Percentiles rank a stretch among this genome's conserved stretches.
Conservation (phyloP, 2,329 filamentous ascomycete genomes). For the Leptosphaerulina australis region DNA sequence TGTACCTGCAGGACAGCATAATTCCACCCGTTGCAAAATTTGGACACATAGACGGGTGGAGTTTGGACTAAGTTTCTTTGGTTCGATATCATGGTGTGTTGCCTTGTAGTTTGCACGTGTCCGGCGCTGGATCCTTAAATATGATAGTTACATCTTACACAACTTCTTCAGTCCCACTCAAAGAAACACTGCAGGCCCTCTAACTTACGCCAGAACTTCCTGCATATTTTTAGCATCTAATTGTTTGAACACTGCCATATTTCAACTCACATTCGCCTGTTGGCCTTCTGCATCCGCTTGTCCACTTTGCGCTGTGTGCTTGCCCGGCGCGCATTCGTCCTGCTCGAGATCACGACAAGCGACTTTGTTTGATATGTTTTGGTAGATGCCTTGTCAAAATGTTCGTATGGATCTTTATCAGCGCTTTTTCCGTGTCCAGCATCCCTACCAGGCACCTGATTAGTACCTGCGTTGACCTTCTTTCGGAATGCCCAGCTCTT, state of each 20-base stretch:
- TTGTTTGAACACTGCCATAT: no score
- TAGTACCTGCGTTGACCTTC: not conserved
- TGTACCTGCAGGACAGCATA: no score
- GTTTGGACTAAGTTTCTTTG: no score
- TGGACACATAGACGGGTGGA: no score
- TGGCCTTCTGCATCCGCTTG: not conserved
- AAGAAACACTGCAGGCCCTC: not conserved
- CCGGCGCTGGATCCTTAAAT: not conserved
- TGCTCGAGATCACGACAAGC: constrained; percentile 14
- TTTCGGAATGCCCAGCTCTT: constrained; percentile 14
- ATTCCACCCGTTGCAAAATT: no score
- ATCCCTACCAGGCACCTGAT: not conserved
- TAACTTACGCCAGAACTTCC: constrained; percentile 2
- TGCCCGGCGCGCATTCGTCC: constrained; percentile 8
- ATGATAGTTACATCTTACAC: not conserved
- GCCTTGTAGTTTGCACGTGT: not conserved
- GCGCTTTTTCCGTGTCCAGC: not conserved
- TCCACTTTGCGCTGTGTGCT: constrained; percentile 2
- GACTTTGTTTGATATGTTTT: not conserved
- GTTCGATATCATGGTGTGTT: no score
- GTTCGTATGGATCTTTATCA: no score
- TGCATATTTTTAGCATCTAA: not conserved
- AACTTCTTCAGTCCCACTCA: not conserved
- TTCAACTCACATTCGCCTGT: not conserved
- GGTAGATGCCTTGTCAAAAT: not conserved